Evolutionary conservation across 352 stramenopile genomes (phyloP), one percentile per base, ranked within the genome.

Genomic region (Phytophthora kernoviae): DNA sequence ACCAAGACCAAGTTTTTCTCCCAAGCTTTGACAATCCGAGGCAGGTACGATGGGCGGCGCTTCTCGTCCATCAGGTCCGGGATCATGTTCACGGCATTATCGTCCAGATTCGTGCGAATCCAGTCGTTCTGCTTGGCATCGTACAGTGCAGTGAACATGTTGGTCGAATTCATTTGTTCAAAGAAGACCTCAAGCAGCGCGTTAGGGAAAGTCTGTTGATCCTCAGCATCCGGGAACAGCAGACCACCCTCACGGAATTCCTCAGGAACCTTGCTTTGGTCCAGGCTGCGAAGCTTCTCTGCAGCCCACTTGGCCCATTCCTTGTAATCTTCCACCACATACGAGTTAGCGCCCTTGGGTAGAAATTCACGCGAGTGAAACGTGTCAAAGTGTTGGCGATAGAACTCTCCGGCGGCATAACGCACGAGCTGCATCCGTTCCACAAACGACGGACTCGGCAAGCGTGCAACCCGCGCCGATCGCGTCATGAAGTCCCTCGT

Each of bases 341-440:
- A 77, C 8, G 71, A 56, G 17, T 73, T 52, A 7, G 56, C 57
- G 5, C 50, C 67, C 43, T 88, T 89, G 1, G 85, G 85, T 22
- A 93, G 22, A 36, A 93, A 85, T 3, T 93, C 66, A 2, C 75
- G 71, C 39, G 82, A 88, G 59, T 91, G 76, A 48, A 95, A 95
- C 36, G 82, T 93, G 50, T 95, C 86, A 18, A 91, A 74, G 57
- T 95, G 86, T 72, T 90, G 72, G 5, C 84, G 81, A 66, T 93
- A 95, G 54, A 95, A 93, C 52, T 95, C 80, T 10, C 86, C 86
- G 30, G 82, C 81, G 7, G 51, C 79, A 39, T 95, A 95, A 0
- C 83, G 82, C 11, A 95, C 84, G 26, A 93, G 71, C 49, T 95
- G 86, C 48, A 95, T 64, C 0, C 77, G 75, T 50, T 93, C 86